Base-by-base conservation (phyloP, 208 protist genomes). In the Leptomonas pyrrhocoris region DNA sequence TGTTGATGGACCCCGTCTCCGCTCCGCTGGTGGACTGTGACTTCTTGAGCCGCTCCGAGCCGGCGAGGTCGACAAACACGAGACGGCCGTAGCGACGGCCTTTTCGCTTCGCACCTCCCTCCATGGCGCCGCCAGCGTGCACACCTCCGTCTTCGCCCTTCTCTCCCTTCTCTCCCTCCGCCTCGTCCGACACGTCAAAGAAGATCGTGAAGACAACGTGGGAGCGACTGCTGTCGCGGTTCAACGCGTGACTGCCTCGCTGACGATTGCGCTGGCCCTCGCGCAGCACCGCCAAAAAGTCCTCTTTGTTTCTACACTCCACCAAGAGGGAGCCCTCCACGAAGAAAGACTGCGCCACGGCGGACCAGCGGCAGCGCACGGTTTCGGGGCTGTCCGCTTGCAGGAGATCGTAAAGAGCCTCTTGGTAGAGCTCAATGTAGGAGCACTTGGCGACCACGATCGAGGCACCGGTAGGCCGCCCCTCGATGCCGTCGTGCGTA, bases 1-100 rank as follows among this genome's bases (percentile, higher is more conserved):
- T 85, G 73, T 98, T 98, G 64, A 98, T 98, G 28, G 82, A 84
- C 51, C 90, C 86, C 51, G 90, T 94, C 62, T 98, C 94, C 19
- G 59, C 64, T 13, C 15, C 68, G 38, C 81, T 86, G 31, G 61
- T 70, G 45, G 81, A 93, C 18, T 83, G 85, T n/a, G 96, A 94
- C 40, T 92, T 83, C 70, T 83, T 86, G 61, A 97, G 79, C 30
- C 95, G 76, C 80, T 98, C 95, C n/a, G 88, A 95, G 15, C 97
- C 97, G 15, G 97, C 97, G 23, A 98, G 85, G 68, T 98, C 97
- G 19, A 98, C 89, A 60, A 98, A 94, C 36, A 87, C 91, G 38
- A 97, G 60, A 61, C 97, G 97, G 21, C 86, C 89, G 50, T 86
- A 81, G 13, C 76, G 77, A 34, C n/a, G 28, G 12, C 30, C 45